Evolutionary conservation across 1,139 yeast species (phyloP).

Genomic region (Diutina mesorugosa): DNA sequence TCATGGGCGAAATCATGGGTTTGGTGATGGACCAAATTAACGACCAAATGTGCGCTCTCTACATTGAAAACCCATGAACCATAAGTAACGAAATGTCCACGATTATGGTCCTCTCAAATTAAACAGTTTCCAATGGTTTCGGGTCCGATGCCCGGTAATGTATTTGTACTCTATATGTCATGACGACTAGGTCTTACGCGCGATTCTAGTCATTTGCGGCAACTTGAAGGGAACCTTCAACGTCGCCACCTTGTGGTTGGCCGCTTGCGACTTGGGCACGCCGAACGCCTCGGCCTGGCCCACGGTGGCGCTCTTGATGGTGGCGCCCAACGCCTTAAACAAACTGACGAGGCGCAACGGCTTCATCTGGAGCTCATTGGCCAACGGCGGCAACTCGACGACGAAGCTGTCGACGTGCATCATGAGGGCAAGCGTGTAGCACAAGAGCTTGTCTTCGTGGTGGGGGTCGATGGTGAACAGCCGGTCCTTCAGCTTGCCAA

Average conservation of each 20-base stretch:
- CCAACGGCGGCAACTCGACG: constrained; percentile 69
- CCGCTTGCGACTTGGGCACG: constrained; percentile 52
- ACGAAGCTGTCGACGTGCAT: constrained; percentile 67
- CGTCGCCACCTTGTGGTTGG: constrained; percentile 65
- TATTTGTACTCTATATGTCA: not conserved
- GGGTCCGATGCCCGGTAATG: not conserved
- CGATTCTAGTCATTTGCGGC: constrained; percentile 51
- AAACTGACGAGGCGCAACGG: constrained; percentile 61
- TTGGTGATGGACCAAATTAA: too few species aligned
- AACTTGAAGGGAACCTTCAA: constrained; percentile 82
- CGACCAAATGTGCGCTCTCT: too few species aligned
- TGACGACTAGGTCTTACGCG: not conserved
- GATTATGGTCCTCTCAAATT: too few species aligned
- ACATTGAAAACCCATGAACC: too few species aligned
- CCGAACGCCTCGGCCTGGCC: constrained; percentile 78
- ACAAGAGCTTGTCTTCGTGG: constrained; percentile 73
- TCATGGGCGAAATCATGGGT: too few species aligned
- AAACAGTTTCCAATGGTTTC: not conserved
- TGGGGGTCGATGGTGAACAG: constrained; percentile 73
- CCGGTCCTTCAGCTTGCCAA: constrained; percentile 64
- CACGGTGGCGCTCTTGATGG: constrained; percentile 59
- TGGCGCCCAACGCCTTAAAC: constrained; percentile 75
- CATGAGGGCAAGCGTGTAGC: constrained; percentile 61
- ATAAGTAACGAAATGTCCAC: too few species aligned
- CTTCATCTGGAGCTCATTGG: constrained; percentile 74